Percentiles rank a stretch among this genome's conserved stretches.
These are phyloP conservation scores for Colletotrichum karsti DNA, from an alignment of 2,329 filamentous ascomycete species.

Conservation along the genomic window DNA sequence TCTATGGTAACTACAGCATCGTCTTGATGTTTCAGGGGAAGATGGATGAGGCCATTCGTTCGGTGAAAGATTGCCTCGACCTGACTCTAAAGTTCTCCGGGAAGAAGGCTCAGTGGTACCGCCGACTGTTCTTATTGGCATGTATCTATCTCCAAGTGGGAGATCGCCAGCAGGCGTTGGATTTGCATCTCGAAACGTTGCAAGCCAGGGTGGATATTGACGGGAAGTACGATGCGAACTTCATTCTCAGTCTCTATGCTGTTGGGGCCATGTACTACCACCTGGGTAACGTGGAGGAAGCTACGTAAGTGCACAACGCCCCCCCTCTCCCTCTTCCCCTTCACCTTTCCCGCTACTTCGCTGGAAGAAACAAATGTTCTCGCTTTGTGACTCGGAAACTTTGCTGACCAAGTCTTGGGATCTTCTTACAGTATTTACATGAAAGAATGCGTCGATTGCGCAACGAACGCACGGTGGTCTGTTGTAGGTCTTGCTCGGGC, in stretches of 20 bases:
- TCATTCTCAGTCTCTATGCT: background rate
- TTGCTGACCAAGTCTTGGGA: background rate
- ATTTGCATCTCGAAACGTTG: background rate
- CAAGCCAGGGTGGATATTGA: background rate
- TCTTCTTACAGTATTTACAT: background rate
- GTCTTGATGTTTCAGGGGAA: background rate
- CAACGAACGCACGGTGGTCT: rapidly evolving
- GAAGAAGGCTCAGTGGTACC: background rate
- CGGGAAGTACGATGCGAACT: background rate
- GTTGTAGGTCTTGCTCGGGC: background rate
- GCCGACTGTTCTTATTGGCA: background rate
- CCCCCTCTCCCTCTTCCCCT: too few species aligned
- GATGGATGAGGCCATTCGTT: background rate
- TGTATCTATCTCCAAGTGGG: background rate
- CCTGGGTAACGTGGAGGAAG: background rate
- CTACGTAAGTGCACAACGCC: background rate
- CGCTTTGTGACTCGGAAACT: rapidly evolving
- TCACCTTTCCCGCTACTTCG: too few species aligned
- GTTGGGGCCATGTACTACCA: background rate
- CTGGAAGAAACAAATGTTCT: too few species aligned
- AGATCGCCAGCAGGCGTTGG: background rate
- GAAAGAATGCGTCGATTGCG: background rate
- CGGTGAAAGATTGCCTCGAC: background rate
- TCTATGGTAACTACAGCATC: background rate
- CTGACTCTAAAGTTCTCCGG: background rate